These are phyloP conservation scores for Yarrowia osloensis DNA, from an alignment of 805 yeast species.

Conservation along the genomic window DNA sequence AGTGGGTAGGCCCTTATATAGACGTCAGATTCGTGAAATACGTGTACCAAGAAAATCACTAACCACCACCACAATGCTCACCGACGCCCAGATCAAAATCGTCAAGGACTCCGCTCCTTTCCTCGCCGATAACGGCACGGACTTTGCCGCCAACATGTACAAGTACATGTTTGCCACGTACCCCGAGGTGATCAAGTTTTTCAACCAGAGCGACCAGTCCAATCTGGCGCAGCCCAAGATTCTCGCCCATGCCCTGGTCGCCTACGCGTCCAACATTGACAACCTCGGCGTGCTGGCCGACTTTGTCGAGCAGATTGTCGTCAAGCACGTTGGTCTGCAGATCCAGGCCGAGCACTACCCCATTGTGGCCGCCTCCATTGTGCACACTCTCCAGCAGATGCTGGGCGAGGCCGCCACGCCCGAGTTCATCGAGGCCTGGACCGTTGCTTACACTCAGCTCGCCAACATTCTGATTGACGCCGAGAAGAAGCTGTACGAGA, in stretches of 20 bases:
- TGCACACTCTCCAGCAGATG: slow-evolving; percentile 55
- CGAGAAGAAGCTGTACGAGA: slow-evolving; percentile 52
- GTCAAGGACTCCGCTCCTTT: slow-evolving; percentile 50
- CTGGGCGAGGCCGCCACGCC: slow-evolving; percentile 64
- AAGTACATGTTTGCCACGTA: slow-evolving; percentile 54
- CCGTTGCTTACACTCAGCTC: slow-evolving; percentile 61
- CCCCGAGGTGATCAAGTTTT: slow-evolving; percentile 59
- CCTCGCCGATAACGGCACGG: slow-evolving; percentile 56
- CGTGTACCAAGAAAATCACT: background rate
- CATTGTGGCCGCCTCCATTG: slow-evolving; percentile 60
- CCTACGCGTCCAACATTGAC: slow-evolving; percentile 65
- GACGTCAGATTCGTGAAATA: background rate
- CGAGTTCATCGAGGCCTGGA: slow-evolving; percentile 64
- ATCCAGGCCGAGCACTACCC: slow-evolving; percentile 66
- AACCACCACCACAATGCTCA: slow-evolving; percentile 7
- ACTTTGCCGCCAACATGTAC: slow-evolving; percentile 58
- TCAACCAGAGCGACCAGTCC: slow-evolving; percentile 61
- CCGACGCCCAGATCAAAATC: slow-evolving; percentile 34
- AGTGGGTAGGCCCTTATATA: background rate
- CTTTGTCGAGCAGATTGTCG: slow-evolving; percentile 60
- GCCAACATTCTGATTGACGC: slow-evolving; percentile 61
- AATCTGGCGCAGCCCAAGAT: slow-evolving; percentile 58
- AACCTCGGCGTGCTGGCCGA: slow-evolving; percentile 55
- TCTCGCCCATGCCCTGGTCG: slow-evolving; percentile 60
- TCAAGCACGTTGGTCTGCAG: slow-evolving; percentile 66